phyloP scores from a whole-genome alignment of 2,329 filamentous ascomycete species.

The Talaromyces sp. region DNA sequence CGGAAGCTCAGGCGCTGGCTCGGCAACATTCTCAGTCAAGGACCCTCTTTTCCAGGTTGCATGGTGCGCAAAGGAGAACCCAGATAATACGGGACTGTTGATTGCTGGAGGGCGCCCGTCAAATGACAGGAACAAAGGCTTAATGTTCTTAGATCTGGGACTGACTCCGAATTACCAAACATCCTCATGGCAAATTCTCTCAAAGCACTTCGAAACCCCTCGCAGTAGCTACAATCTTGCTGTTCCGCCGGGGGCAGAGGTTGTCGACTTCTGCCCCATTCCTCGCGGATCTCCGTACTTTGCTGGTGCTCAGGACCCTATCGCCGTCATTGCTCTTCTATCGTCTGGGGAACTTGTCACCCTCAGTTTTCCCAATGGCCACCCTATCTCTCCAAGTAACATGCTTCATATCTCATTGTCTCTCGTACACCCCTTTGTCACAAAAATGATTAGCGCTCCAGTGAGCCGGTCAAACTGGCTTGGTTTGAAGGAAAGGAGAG shows the following conservation, averaged over 20 bases:
- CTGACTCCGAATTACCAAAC: conserved; percentile 85
- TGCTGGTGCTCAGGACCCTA: conserved; percentile 79
- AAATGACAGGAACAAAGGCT: conserved; percentile 62
- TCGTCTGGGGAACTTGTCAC: conserved; percentile 85
- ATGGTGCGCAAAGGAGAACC: conserved; percentile 93
- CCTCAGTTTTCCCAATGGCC: conserved; percentile 85
- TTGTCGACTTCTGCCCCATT: conserved; percentile 75
- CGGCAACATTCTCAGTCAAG: conserved; percentile 54
- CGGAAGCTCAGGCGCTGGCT: conserved; percentile 36
- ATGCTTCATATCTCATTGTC: conserved; percentile 82
- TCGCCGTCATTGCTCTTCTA: conserved; percentile 73
- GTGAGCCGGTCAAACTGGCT: conserved; percentile 80
- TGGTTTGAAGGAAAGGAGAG: conserved; percentile 77
- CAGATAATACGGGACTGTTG: conserved; percentile 85
- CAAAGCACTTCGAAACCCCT: conserved; percentile 69
- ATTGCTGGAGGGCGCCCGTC: conserved; percentile 73
- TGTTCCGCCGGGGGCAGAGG: conserved; percentile 69
- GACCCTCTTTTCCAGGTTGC: conserved; percentile 72
- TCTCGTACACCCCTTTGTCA: conserved; percentile 85
- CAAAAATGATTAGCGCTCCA: conserved; percentile 62
- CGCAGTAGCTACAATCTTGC: conserved; percentile 66
- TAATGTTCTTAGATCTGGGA: conserved; percentile 87
- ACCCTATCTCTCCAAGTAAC: conserved; percentile 86
- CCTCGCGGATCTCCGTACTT: conserved; percentile 81
- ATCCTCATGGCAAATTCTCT: conserved; percentile 78